phyloP scores from a whole-genome alignment of 2,329 filamentous ascomycete genomes.

The Aspergillus japonicus region DNA sequence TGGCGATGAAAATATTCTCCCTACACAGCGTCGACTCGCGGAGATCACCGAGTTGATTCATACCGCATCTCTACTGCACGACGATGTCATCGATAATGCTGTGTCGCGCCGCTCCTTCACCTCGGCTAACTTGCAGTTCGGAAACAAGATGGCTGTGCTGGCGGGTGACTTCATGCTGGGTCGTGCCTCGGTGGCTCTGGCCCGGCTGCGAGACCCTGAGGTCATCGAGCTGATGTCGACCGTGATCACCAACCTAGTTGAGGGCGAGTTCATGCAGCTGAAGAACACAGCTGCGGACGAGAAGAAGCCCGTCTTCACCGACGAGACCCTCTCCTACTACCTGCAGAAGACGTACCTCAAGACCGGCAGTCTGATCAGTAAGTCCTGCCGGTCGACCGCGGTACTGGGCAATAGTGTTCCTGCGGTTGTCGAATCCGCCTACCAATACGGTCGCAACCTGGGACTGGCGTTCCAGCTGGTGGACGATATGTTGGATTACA shows the following conservation, averaged over 20 bases:
- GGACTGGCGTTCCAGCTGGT: slow-evolving; percentile 96
- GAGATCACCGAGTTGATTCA: slow-evolving; percentile 98
- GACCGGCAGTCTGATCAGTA: slow-evolving; percentile 91
- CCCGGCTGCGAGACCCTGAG: slow-evolving; percentile 85
- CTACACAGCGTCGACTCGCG: slow-evolving; percentile 86
- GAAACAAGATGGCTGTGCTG: slow-evolving; percentile 98
- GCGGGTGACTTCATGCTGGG: slow-evolving; percentile 96
- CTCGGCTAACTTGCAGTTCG: slow-evolving; percentile 91
- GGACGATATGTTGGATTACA: slow-evolving; percentile 97
- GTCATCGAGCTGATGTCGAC: slow-evolving; percentile 93
- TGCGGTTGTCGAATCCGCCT: slow-evolving; percentile 84
- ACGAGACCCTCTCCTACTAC: slow-evolving; percentile 89
- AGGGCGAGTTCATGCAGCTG: slow-evolving; percentile 99
- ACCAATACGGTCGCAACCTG: slow-evolving; percentile 87
- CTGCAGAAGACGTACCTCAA: slow-evolving; percentile 98
- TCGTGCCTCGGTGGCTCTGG: slow-evolving; percentile 87
- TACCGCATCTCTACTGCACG: slow-evolving; percentile 91
- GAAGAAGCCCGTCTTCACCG: slow-evolving; percentile 76
- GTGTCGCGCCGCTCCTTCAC: slow-evolving; percentile 77
- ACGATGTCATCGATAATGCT: slow-evolving; percentile 96
- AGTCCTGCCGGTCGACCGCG: slow-evolving; percentile 87
- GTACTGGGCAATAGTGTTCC: slow-evolving; percentile 75
- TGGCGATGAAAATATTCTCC: slow-evolving; percentile 66
- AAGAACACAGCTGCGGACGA: slow-evolving; percentile 94
- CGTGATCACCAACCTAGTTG: slow-evolving; percentile 94